Percentiles rank a stretch among this genome's conserved stretches.
phyloP scores from a whole-genome alignment of 1,139 yeast species.

The Taphrina communis region DNA sequence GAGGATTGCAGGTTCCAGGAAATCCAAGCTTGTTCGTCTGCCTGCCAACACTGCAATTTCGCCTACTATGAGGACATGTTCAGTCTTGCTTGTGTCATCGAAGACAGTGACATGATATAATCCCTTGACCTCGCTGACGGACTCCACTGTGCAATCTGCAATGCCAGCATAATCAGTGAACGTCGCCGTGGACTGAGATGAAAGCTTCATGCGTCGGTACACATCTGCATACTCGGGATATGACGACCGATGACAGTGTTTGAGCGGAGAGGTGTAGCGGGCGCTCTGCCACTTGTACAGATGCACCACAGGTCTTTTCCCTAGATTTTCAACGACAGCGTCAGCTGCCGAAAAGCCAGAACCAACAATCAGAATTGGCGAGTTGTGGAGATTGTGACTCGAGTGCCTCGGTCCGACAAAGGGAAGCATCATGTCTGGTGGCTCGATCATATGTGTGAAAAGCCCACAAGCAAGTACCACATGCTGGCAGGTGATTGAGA shows the following conservation, averaged over 20 bases:
- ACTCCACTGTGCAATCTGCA: constrained; percentile 48
- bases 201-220: constrained; percentile 48
- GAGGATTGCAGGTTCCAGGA: constrained; percentile 29
- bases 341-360: constrained; percentile 54
- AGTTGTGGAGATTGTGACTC: background rate
- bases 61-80: constrained; percentile 40
- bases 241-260: constrained; percentile 50
- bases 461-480: constrained; percentile 52
- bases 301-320: constrained; percentile 47
- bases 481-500: constrained; percentile 42
- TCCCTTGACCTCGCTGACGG: constrained; percentile 22
- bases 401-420: constrained; percentile 5
- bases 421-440: constrained; percentile 43
- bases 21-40: constrained; percentile 44
- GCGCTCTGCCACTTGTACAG: constrained; percentile 50
- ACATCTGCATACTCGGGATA: constrained; percentile 52
- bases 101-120: background rate
- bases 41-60: constrained; percentile 44
- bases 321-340: constrained; percentile 46
- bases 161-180: constrained; percentile 48
- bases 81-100: constrained; percentile 28
- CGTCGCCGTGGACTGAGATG: constrained; percentile 9
- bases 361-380: constrained; percentile 50
- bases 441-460: constrained; percentile 47
- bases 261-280: constrained; percentile 48